phyloP scores from a whole-genome alignment of 2,329 filamentous ascomycete species.

The Diaporthe destruens region DNA sequence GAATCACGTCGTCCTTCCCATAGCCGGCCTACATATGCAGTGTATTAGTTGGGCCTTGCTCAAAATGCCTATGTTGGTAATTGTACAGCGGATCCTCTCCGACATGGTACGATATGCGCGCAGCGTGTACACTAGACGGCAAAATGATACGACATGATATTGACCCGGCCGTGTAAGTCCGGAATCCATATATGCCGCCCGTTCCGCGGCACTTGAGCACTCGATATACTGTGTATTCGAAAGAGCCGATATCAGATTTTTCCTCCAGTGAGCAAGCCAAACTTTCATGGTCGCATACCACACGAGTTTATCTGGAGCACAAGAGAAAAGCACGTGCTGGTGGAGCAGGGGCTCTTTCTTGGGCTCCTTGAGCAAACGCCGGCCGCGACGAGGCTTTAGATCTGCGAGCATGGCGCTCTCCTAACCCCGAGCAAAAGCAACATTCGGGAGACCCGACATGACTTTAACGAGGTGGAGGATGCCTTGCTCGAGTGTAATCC shows the following conservation, averaged over 20 bases:
- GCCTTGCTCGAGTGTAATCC: not conserved
- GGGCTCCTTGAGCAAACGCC: not conserved
- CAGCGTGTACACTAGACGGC: not conserved
- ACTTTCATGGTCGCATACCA: not conserved
- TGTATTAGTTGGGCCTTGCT: not conserved
- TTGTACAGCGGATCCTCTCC: not conserved
- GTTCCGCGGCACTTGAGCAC: not conserved
- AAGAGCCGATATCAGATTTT: not conserved
- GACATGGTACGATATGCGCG: too few relatives aligned
- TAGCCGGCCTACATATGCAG: not conserved
- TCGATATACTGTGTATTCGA: not conserved
- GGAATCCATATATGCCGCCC: not conserved
- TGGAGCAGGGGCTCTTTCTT: not conserved
- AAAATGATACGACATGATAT: rapidly evolving
- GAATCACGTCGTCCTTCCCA: not conserved
- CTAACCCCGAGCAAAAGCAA: too few relatives aligned
- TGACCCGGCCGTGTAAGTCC: not conserved
- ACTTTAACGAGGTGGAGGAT: not conserved
- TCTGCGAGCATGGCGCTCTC: not conserved
- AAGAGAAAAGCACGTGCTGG: not conserved
- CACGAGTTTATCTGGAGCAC: not conserved
- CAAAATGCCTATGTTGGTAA: not conserved
- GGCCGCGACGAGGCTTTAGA: not conserved
- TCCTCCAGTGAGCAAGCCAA: not conserved
- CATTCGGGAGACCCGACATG: too few relatives aligned